A percentile compares a stretch with the other conserved stretches of the same genome.
Conservation (phyloP, 2,329 filamentous ascomycete genomes). For the Sclerotinia borealis region DNA sequence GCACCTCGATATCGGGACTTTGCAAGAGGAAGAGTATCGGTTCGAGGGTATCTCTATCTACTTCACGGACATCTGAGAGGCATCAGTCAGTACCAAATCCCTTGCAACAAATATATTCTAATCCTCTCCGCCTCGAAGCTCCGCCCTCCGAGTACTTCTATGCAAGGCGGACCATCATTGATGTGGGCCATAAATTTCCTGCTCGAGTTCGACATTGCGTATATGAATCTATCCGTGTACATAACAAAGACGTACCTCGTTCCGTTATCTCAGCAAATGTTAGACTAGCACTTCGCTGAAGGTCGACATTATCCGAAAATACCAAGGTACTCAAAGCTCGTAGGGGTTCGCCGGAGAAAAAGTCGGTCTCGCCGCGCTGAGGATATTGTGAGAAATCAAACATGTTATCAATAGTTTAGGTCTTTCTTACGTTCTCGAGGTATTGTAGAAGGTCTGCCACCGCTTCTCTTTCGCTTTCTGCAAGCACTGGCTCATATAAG, state of each 20-base stretch:
- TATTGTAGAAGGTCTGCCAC: conserved; percentile 93
- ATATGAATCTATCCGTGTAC: background rate
- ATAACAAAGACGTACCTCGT: conserved; percentile 59
- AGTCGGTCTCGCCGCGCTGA: conserved; percentile 87
- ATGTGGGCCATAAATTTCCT: background rate
- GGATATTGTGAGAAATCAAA: conserved; percentile 19
- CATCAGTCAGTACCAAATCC: conserved; percentile 22
- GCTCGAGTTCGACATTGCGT: background rate
- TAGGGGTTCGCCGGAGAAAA: conserved; percentile 93
- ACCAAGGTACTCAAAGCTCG: conserved; percentile 91
- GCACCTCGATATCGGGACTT: conserved; percentile 93
- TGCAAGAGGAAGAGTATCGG: conserved; percentile 94
- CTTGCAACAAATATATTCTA: background rate
- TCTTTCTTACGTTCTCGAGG: conserved; percentile 73
- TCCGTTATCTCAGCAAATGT: conserved; percentile 99
- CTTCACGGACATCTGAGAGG: conserved; percentile 80
- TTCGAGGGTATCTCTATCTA: conserved; percentile 89
- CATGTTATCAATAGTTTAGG: background rate
- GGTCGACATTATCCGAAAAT: conserved; percentile 96
- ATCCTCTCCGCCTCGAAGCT: background rate
- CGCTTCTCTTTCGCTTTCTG: conserved; percentile 93
- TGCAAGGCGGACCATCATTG: background rate
- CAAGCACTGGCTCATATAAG: conserved; percentile 79
- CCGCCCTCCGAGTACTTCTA: background rate
- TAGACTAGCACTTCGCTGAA: conserved; percentile 93